Base-by-base conservation (phyloP, 768 basidiomycete genomes). In the Cantharellus anzutake region DNA sequence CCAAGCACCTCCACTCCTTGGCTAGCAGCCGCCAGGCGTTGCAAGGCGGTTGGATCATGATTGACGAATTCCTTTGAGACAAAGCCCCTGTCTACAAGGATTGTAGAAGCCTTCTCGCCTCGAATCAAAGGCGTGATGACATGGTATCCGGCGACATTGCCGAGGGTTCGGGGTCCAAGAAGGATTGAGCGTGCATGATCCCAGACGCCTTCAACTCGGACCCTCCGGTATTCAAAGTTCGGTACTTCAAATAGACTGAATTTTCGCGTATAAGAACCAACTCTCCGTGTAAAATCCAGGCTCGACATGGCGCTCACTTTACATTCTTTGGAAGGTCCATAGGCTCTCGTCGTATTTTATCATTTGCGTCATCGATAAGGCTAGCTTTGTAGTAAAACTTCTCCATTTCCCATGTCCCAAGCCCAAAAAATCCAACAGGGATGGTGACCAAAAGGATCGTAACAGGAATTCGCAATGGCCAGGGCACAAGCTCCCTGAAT, bases 81-180 rank as follows among this genome's bases (percentile, higher is more conserved):
- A 70, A 97, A 98, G 0, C 96, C 96, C 48, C 93, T 81, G 71
- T 98, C 88, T 57, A 99, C 85, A 20, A 98, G 75, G 41, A 99
- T 74, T 1, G 90, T 92, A 1, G 87, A 80, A 7, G 63, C 63
- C 44, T 85, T 89, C 64, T 84, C 80, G 51, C 78, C 74, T 51
- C 94, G 82, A 40, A 83, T 67, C 51, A 99, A 75, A 0, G 96
- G 96, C 3, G 87, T 90, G 58, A 99, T 74, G 37, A 98, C 77
- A 63, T 94, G 82, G 65, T 83, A 87, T 0, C 96, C 96, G 64
- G 83, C 81, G 29, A 79, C 75, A n/a, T 90, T 87, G 60, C 94
- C 90, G 50, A 82, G 77, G n/a, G 89, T 86, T 60, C 85, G 80
- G 34, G 94, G 96, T 14, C 83, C 82, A 3, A 98, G 70, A 41